phyloP scores from a whole-genome alignment of 2,329 filamentous ascomycete genomes.

The Albophoma yamanashiensis region DNA sequence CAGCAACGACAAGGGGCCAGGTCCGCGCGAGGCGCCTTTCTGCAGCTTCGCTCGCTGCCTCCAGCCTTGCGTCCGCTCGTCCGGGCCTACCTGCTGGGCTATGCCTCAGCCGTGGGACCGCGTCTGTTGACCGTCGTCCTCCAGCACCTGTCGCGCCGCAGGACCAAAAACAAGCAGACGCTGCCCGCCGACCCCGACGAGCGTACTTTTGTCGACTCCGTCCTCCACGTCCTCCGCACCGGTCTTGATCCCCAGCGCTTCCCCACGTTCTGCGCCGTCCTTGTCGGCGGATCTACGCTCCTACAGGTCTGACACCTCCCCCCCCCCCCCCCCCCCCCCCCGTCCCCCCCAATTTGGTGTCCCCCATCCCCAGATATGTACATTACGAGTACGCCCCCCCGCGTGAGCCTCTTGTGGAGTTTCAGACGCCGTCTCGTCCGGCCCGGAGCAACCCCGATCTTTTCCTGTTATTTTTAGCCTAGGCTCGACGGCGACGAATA shows the following conservation, averaged over 20 bases:
- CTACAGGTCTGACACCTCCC: slow-evolving; percentile 37
- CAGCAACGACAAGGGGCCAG: neutral
- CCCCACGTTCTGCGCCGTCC: slow-evolving; percentile 49
- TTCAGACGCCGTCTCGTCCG: neutral
- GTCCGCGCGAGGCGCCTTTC: neutral
- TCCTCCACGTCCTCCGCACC: slow-evolving; percentile 31
- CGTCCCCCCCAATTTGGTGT: neutral
- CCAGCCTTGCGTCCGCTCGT: slow-evolving; percentile 42
- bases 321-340: neutral
- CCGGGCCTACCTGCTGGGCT: slow-evolving; percentile 50
- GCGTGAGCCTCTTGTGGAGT: neutral
- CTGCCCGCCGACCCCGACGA: slow-evolving; percentile 15
- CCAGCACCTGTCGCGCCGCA: slow-evolving; percentile 32
- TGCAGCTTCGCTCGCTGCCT: slow-evolving; percentile 27
- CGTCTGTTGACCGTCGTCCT: slow-evolving; percentile 44
- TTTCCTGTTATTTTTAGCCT: neutral
- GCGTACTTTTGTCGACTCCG: slow-evolving; percentile 19
- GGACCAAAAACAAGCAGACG: slow-evolving; percentile 15
- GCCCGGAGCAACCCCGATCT: neutral
- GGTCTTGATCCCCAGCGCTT: slow-evolving; percentile 47
- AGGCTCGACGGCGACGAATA: neutral
- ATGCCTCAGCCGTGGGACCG: slow-evolving; percentile 47
- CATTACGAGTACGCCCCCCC: neutral
- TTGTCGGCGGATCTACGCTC: slow-evolving; percentile 50
- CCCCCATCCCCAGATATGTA: neutral